A percentile compares a stretch with the other conserved stretches of the same genome.
These are phyloP conservation scores for Paramicrosporidium saccamoebae DNA, from an alignment of 371 early-diverging fungal species.

Conservation along the genomic window DNA sequence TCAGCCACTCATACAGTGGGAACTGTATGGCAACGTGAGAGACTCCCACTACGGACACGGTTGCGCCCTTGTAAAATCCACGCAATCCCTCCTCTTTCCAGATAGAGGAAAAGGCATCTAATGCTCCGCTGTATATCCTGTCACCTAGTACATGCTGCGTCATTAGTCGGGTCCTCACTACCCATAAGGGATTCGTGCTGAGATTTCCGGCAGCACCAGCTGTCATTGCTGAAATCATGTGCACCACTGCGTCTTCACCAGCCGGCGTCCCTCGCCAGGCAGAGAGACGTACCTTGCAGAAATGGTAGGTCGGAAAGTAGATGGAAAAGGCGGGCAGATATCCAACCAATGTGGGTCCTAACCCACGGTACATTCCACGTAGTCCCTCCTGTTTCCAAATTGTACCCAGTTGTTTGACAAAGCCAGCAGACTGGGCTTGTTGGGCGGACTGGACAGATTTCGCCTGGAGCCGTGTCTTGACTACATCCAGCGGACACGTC, in stretches of 20 bases:
- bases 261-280: slow-evolving; percentile 5
- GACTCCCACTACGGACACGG: slow-evolving; percentile 56
- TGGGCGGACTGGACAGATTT: slow-evolving; percentile 3
- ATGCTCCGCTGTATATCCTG: slow-evolving; percentile 26
- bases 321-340: slow-evolving; percentile 73
- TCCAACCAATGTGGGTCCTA: slow-evolving; percentile 51
- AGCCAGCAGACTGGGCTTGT: slow-evolving; percentile 2
- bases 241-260: slow-evolving; percentile 9
- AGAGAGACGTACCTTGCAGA: slow-evolving; percentile 12
- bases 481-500: slow-evolving; percentile 73
- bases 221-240: slow-evolving; percentile 46
- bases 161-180: slow-evolving; percentile 67
- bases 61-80: slow-evolving; percentile 62
- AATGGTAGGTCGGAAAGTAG: slow-evolving; percentile 45
- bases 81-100: slow-evolving; percentile 22
- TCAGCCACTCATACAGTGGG: slow-evolving; percentile 68
- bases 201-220: slow-evolving; percentile 48
- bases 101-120: slow-evolving; percentile 30
- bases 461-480: slow-evolving; percentile 58
- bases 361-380: slow-evolving; percentile 56
- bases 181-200: slow-evolving; percentile 68
- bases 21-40: slow-evolving; percentile 79
- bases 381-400: slow-evolving; percentile 37
- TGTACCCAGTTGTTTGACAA: slow-evolving; percentile 13
- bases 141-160: slow-evolving; percentile 27